phyloP scores from a whole-genome alignment of 352 stramenopile genomes.

The Globisporangium takayamanum region DNA sequence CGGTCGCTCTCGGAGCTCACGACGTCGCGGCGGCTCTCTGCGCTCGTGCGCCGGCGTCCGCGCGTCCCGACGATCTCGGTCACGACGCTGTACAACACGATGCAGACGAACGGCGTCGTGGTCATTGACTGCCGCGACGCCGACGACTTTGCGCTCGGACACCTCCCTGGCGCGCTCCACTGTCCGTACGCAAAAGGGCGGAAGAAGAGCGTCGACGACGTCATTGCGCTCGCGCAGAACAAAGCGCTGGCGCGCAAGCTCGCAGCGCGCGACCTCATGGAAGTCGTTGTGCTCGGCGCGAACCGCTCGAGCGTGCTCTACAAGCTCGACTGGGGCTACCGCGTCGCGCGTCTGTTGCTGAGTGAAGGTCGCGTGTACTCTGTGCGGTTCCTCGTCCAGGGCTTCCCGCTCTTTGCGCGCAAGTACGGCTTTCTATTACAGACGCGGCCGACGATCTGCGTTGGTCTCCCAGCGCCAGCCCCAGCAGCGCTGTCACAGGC shows the following conservation, averaged over 20 bases:
- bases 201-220: slow-evolving; percentile 47
- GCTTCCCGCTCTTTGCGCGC: slow-evolving; percentile 52
- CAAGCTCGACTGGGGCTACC: slow-evolving; percentile 62
- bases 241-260: slow-evolving; percentile 37
- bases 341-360: slow-evolving; percentile 55
- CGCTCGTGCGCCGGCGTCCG: slow-evolving; percentile 17
- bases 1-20: slow-evolving; percentile 18
- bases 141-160: slow-evolving; percentile 31
- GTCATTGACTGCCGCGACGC: slow-evolving; percentile 60
- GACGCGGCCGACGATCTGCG: slow-evolving; percentile 14
- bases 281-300: slow-evolving; percentile 59
- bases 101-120: slow-evolving; percentile 63
- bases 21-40: slow-evolving; percentile 20
- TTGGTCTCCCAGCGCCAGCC: slow-evolving; percentile 3
- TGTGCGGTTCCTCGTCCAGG: slow-evolving; percentile 59
- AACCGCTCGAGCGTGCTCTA: slow-evolving; percentile 52
- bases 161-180: slow-evolving; percentile 49
- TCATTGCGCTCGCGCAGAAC: slow-evolving; percentile 31
- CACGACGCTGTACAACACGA: slow-evolving; percentile 63
- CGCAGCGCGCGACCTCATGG: slow-evolving; percentile 49
- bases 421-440: slow-evolving; percentile 69
- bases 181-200: slow-evolving; percentile 30
- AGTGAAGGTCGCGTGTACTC: slow-evolving; percentile 64
- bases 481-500: not conserved
- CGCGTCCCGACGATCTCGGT: slow-evolving; percentile 52